phyloP scores from a whole-genome alignment of 768 basidiomycete genomes.

The Trametes cingulata region DNA sequence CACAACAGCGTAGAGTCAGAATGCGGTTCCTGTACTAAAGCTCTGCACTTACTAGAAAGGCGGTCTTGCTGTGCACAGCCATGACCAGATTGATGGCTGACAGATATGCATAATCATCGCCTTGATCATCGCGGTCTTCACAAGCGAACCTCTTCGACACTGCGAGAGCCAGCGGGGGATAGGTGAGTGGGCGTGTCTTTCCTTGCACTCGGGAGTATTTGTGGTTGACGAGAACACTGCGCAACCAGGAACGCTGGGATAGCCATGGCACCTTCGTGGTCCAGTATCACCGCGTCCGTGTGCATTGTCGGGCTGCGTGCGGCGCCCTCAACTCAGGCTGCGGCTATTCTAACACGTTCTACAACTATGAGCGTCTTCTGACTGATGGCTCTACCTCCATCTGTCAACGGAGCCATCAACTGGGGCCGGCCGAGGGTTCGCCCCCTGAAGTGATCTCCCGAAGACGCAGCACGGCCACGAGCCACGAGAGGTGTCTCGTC shows the following conservation, averaged over 20 bases:
- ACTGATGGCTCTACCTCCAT: conserved; percentile 4
- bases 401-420: neutral
- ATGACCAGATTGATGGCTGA: neutral
- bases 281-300: no score
- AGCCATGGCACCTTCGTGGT: no score
- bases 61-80: neutral
- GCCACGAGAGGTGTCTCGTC: neutral
- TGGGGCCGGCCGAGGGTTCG: neutral
- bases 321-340: no score
- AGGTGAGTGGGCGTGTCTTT: no score
- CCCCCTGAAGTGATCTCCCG: neutral
- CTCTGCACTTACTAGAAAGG: neutral
- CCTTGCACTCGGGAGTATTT: no score
- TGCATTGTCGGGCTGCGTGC: no score
- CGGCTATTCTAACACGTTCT: no score
- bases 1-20: neutral
- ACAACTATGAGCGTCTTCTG: neutral
- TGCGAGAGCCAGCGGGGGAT: no score
- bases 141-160: neutral
- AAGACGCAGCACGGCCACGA: conserved; percentile 5
- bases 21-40: neutral
- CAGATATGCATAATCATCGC: neutral
- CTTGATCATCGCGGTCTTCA: neutral
- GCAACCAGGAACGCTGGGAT: no score
- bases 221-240: no score